Conservation (phyloP, 176 grass and related monocot species). For the Microstegium vimineum region DNA sequence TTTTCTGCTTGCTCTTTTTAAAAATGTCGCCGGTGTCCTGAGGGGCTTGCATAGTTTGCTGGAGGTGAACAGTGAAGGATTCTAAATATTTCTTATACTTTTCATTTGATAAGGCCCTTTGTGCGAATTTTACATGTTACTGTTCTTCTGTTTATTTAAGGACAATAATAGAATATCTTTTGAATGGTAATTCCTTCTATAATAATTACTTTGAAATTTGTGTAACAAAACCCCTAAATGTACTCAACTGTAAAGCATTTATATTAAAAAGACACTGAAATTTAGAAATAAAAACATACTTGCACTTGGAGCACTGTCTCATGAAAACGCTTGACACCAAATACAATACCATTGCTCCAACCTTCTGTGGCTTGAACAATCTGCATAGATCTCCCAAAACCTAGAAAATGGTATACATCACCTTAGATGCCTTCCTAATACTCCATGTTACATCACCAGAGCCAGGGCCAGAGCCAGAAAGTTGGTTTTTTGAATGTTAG, state of each 20-base stretch:
- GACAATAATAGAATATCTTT: background rate
- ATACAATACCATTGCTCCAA: background rate
- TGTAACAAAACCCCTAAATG: background rate
- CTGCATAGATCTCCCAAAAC: constrained; percentile 2
- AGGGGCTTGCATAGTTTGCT: background rate
- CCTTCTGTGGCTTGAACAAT: background rate
- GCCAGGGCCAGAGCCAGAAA: too few relatives aligned
- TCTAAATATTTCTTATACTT: background rate
- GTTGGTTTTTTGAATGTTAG: too few relatives aligned
- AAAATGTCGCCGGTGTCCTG: background rate
- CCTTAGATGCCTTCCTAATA: constrained; percentile 10
- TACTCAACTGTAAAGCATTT: background rate
- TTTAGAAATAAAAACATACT: background rate
- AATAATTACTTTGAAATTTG: background rate
- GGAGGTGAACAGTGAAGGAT: background rate
- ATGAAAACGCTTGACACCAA: background rate
- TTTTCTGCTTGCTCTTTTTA: background rate
- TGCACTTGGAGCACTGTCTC: background rate
- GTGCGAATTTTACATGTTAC: background rate
- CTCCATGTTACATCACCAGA: background rate
- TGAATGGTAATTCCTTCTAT: background rate
- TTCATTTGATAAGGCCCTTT: background rate
- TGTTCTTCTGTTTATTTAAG: background rate
- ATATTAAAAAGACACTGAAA: background rate
- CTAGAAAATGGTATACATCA: constrained; percentile 7